Base-by-base conservation (phyloP, 2,329 filamentous ascomycete genomes). In the Colletotrichum sp. region DNA sequence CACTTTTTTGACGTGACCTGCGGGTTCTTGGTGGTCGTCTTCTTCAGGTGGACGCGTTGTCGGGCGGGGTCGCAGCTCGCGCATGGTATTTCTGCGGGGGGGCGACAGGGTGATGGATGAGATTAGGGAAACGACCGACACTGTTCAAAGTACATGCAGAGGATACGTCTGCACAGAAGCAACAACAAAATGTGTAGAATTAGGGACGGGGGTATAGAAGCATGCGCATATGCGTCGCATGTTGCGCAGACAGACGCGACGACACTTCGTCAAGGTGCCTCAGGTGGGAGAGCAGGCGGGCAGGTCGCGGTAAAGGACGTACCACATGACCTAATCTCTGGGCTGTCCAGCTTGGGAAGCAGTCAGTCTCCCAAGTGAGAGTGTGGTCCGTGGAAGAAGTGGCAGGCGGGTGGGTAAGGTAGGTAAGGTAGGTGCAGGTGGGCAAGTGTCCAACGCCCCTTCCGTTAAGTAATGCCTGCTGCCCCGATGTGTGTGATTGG, bases 1-100 rank as follows among this genome's bases (percentile, higher is more conserved):
- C 13, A 59, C 55, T 5, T 1, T 13, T 59, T 1, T 0, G 0
- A 59, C 8, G 13, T 59, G 55, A 27, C 0, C 11, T 12, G 55
- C 6, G 0, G 22, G 0, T 19, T 15, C 16, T 22, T 29, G 55
- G 7, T 19, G 7, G 15, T 27, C 9, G 55, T 29, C 15, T 29
- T 59, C 8, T 57, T 2, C 2, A 25, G 25, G 11, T 57, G 8
- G 52, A 57, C 8, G n/a, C n/a, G 49, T 55, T 25, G 52, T 9
- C n/a, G 52, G 52, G 0, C 52, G 22, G 4, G 52, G 52, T 25
- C 52, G 52, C 6, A 57, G 11, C 22, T 27, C 22, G 0, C 52
- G 52, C 52, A 57, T 34, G 32, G 0, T 34, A 3, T 15, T 3
- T 15, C 2, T 7, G 32, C 2, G 32, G 32, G 0, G 32, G 32